Base-by-base conservation (phyloP, 164 flowering plant genomes). In the Umbellularia californica region DNA sequence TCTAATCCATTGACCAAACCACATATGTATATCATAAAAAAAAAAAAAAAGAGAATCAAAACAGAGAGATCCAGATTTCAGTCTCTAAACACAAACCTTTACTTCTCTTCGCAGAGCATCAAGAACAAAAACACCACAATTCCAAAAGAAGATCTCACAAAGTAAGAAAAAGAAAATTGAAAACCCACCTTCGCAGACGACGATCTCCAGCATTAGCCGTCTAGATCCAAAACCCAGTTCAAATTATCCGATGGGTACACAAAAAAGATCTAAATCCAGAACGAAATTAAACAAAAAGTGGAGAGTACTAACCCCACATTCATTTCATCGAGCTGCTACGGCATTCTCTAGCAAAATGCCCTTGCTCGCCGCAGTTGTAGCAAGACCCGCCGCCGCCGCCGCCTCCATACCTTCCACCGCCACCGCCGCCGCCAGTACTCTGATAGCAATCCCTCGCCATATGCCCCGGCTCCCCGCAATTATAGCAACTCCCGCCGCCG, bases 381-480 rank as follows among this genome's bases (percentile, higher is more conserved):
- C 81, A 63, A 71, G 72, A 41, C 72, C 51, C 74, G 1, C 67
- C 74, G 4, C 84, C 80, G 0, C 17, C 22, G 14, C 72, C n/a
- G 12, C 28, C 10, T 11, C 70, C 30, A 20, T 15, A 27, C 4
- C 52, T 65, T 19, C 74, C 65, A 5, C 33, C 27, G 12, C 17
- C 66, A 51, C 17, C 74, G 27, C 14, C 50, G 19, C 17, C 74
- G 41, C 14, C 58, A 13, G 68, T 55, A 1, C 79, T 73, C 72
- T 76, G 73, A n/a, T 50, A 50, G 58, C 83, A 81, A 47, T 81
- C 81, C 75, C 86, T 84, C 0, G 88, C 84, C 72, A 84, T 9
- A 65, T 87, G 90, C n/a, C 90, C 90, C 19, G 58, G 58, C 71
- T 76, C 71, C 64, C 77, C 70, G 65, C 78, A 24, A 25, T 65